These are phyloP conservation scores for Meyerozyma guilliermondii DNA, from an alignment of 1,139 yeast genomes.

Conservation along the genomic window DNA sequence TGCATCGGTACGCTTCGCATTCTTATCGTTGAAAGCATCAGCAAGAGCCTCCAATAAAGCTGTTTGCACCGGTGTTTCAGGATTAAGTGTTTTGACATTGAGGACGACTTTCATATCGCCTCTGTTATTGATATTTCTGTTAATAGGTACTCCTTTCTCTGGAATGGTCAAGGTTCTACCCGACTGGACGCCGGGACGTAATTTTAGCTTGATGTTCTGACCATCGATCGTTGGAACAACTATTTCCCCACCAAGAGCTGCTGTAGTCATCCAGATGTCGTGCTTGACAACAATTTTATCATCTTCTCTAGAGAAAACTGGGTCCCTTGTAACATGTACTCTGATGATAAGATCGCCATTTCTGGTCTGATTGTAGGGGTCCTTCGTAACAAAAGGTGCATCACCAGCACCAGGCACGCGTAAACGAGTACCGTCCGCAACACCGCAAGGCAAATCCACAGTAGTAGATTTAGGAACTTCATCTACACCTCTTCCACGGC, in stretches of 20 bases:
- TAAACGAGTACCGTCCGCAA: slow-evolving; percentile 79
- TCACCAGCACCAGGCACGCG: slow-evolving; percentile 90
- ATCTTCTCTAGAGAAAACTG: slow-evolving; percentile 61
- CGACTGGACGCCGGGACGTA: slow-evolving; percentile 82
- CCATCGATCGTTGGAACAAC: slow-evolving; percentile 86
- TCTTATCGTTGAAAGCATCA: slow-evolving; percentile 75
- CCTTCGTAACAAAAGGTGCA: slow-evolving; percentile 68
- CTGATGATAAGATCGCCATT: slow-evolving; percentile 88
- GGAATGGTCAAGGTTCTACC: slow-evolving; percentile 76
- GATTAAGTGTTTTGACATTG: slow-evolving; percentile 65
- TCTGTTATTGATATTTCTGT: slow-evolving; percentile 51
- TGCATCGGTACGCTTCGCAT: slow-evolving; percentile 69
- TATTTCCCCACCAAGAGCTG: slow-evolving; percentile 89
- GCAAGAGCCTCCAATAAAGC: slow-evolving; percentile 95
- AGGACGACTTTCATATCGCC: slow-evolving; percentile 80
- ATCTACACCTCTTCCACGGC: slow-evolving; percentile 88
- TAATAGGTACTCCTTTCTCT: slow-evolving; percentile 81
- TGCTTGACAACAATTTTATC: slow-evolving; percentile 59
- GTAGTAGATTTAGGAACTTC: slow-evolving; percentile 63
- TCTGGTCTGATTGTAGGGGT: slow-evolving; percentile 55
- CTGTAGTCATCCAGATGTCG: slow-evolving; percentile 87
- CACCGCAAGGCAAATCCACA: slow-evolving; percentile 85
- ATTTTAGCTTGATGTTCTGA: slow-evolving; percentile 65
- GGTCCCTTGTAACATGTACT: slow-evolving; percentile 71
- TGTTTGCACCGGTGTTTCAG: slow-evolving; percentile 81